Conservation (phyloP, 1,139 yeast genomes). For the Geotrichum reessii region DNA sequence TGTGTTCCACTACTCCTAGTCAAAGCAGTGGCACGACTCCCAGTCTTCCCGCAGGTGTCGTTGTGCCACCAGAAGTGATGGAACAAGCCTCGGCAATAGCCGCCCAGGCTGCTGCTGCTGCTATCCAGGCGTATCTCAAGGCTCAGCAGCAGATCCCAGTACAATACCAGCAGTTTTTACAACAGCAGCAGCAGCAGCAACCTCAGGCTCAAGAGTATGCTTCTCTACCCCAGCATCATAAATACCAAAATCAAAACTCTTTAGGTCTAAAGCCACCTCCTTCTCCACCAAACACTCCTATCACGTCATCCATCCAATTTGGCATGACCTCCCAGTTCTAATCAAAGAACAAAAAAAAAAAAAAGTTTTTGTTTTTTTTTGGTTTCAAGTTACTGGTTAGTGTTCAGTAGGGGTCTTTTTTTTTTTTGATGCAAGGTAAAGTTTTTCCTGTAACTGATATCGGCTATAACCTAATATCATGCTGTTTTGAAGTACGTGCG, state of each 20-base stretch:
- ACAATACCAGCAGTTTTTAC: slow-evolving; percentile 12
- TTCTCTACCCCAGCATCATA: not conserved
- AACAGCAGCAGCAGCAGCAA: slow-evolving; percentile 8
- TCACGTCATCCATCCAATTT: not conserved
- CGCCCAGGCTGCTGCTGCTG: slow-evolving; percentile 11
- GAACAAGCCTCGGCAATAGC: slow-evolving; percentile 12
- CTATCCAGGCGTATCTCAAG: slow-evolving; percentile 8
- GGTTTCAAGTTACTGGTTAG: not conserved
- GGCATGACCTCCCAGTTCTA: not conserved
- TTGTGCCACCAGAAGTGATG: slow-evolving; percentile 13
- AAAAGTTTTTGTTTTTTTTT: not conserved
- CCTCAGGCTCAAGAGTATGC: not conserved
- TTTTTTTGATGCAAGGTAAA: no score
- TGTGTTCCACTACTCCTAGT: not conserved
- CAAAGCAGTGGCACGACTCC: not conserved
- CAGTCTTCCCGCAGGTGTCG: slow-evolving; percentile 1
- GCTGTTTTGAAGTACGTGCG: no score
- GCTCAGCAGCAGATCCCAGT: slow-evolving; percentile 7
- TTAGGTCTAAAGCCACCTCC: not conserved
- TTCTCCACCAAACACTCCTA: not conserved
- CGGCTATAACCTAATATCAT: no score
- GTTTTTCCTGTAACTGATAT: no score
- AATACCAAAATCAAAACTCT: not conserved
- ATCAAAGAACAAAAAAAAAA: not conserved
- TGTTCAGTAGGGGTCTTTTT: not conserved